Base-by-base conservation (phyloP, 768 basidiomycete genomes). In the Collybia sp. region DNA sequence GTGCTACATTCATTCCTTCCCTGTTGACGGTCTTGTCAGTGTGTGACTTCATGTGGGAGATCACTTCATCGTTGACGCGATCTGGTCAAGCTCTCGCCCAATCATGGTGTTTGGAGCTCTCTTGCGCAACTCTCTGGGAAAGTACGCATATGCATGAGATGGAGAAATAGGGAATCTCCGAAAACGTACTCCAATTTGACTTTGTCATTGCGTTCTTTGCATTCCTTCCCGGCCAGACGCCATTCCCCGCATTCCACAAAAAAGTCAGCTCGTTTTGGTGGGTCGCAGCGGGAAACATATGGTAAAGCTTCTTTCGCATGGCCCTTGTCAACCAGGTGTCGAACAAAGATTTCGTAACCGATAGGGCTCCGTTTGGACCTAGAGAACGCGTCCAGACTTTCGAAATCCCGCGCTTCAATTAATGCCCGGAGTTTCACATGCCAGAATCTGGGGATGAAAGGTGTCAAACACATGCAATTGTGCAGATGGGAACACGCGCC, bases 211-310 rank as follows among this genome's bases (percentile, higher is more conserved):
- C 89, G 72, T 42, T 94, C 91, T 63, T 92, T 95, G 63, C 91
- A 95, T 53, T 92, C 88, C 58, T 79, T 83, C 1, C 86, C 94
- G 0, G 93, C 94, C 60, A 79, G 70, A 33, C 83, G 77, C 92
- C 92, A 96, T 46, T 96, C 95, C 2, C 87, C 87, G 56, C 93
- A 96, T 50, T 82, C 75, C 17, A 93, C 85, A 57, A 91, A 99
- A 35, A 99, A 66, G 47, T 97, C 93, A 3, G 86, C 80, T 17
- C 93, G 75, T 53, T 81, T 83, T 18, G 81, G 83, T 1, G 82
- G 73, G 60, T 98, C 96, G 57, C 95, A 98, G 20, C 83, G 81
- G 2, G 83, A 64, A 16, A 98, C 88, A 58, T 86, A 98, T 3
- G 68, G 47, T 1, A 80, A 69, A 2, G 91, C 96, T 58, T 95